Evolutionary conservation across 2,329 filamentous ascomycete species (phyloP).

Genomic region (Zymoseptoria brevis): DNA sequence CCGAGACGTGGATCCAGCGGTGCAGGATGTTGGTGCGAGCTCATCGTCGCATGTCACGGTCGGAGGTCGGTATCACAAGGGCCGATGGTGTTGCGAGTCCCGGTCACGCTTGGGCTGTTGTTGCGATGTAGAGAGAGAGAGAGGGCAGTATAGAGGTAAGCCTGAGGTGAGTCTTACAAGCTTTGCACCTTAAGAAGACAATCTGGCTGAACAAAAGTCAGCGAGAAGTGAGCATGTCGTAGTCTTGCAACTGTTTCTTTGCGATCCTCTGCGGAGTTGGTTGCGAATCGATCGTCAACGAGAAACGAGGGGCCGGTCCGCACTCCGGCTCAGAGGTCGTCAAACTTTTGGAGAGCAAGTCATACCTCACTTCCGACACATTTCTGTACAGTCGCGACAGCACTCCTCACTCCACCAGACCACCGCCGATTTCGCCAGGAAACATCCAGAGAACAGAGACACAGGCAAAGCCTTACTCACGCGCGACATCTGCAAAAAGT

Average conservation of each 20-base stretch:
- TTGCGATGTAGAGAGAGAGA: background rate
- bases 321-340: background rate
- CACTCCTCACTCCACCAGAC: background rate
- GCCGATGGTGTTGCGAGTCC: background rate
- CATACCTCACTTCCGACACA: background rate
- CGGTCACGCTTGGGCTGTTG: background rate
- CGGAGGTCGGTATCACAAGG: background rate
- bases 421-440: background rate
- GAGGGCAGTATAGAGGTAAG: background rate
- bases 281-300: background rate
- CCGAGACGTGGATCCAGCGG: background rate
- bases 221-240: too few relatives aligned
- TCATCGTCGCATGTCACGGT: background rate
- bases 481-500: background rate
- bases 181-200: too few relatives aligned
- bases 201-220: too few relatives aligned
- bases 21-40: background rate
- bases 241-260: background rate
- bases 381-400: background rate
- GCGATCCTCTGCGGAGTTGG: background rate
- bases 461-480: background rate
- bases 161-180: too few relatives aligned
- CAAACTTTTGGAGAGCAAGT: background rate
- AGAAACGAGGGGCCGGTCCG: background rate
- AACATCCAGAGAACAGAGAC: background rate